Evolutionary conservation across 2,329 filamentous ascomycete species (phyloP).

Genomic region (Trichophyton simii): DNA sequence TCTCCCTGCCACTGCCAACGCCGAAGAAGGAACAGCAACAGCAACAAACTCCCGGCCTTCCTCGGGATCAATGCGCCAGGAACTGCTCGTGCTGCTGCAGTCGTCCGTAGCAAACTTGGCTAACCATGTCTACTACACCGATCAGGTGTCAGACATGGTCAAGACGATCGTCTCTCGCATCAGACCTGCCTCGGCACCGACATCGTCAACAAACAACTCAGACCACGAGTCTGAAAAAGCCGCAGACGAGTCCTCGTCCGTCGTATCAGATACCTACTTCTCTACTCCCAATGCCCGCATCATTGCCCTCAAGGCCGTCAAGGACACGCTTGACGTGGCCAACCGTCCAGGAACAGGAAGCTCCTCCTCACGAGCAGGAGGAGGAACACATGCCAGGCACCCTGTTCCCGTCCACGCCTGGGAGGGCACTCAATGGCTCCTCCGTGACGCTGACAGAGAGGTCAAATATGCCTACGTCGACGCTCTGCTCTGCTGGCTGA

Average conservation of each 20-base stretch:
- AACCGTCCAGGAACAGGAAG: slow-evolving; percentile 43
- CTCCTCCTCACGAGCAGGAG: slow-evolving; percentile 16
- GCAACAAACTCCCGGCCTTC: background rate
- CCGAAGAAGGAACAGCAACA: no score
- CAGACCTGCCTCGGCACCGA: slow-evolving; percentile 43
- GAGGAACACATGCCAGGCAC: slow-evolving; percentile 55
- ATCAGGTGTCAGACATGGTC: slow-evolving; percentile 93
- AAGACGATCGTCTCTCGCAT: slow-evolving; percentile 64
- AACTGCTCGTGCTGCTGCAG: slow-evolving; percentile 59
- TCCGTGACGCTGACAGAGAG: slow-evolving; percentile 63
- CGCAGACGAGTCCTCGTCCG: slow-evolving; percentile 28
- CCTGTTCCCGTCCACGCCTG: slow-evolving; percentile 70
- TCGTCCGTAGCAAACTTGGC: slow-evolving; percentile 80
- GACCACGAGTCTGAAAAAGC: background rate
- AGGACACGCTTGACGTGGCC: slow-evolving; percentile 68
- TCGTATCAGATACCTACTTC: slow-evolving; percentile 47
- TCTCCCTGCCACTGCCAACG: no score
- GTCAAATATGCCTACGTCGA: slow-evolving; percentile 80
- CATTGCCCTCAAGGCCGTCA: slow-evolving; percentile 64
- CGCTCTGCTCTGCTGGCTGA: slow-evolving; percentile 71
- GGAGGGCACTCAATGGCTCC: slow-evolving; percentile 92
- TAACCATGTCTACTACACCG: slow-evolving; percentile 91
- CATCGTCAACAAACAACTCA: slow-evolving; percentile 20
- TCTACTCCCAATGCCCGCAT: slow-evolving; percentile 49
- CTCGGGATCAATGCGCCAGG: slow-evolving; percentile 30